Conservation (phyloP, 2,329 filamentous ascomycete genomes). For the Dothideomycetidae sp. region DNA sequence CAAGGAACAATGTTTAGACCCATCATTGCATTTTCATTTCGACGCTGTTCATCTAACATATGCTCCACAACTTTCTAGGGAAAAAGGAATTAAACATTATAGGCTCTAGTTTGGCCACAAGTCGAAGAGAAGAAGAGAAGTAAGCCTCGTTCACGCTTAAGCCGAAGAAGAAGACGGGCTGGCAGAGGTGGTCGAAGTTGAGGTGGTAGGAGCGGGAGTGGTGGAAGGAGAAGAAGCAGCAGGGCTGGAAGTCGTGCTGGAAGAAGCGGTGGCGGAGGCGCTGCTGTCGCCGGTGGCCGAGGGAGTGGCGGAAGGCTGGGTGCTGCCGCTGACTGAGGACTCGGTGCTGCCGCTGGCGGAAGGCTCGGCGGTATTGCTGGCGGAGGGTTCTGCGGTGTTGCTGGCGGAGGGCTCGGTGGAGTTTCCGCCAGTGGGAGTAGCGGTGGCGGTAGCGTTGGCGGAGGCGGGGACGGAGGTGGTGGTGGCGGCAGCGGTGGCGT, state of each 20-base stretch:
- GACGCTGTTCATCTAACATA: no score
- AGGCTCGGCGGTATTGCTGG: background rate
- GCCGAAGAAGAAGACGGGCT: background rate
- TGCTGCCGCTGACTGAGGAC: background rate
- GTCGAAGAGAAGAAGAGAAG: no score
- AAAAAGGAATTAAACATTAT: no score
- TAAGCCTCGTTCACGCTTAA: no score
- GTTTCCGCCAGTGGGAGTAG: no score
- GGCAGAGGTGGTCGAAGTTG: background rate
- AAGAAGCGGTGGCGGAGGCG: background rate
- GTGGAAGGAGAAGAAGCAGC: background rate
- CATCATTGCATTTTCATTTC: no score
- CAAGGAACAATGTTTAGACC: no score
- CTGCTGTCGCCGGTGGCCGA: background rate
- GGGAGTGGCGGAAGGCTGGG: background rate
- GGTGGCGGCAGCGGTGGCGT: background rate
- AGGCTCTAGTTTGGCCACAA: no score
- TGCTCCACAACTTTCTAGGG: no score
- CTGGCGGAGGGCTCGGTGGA: background rate
- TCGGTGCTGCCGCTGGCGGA: background rate
- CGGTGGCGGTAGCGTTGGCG: background rate
- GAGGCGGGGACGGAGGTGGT: background rate
- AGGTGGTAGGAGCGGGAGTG: background rate
- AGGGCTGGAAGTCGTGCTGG: background rate
- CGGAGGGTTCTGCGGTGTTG: background rate